Percentiles rank a stretch among this genome's conserved stretches.
These are phyloP conservation scores for Jatropha curcas DNA, from an alignment of 345 rosid genomes.

Conservation along the genomic window DNA sequence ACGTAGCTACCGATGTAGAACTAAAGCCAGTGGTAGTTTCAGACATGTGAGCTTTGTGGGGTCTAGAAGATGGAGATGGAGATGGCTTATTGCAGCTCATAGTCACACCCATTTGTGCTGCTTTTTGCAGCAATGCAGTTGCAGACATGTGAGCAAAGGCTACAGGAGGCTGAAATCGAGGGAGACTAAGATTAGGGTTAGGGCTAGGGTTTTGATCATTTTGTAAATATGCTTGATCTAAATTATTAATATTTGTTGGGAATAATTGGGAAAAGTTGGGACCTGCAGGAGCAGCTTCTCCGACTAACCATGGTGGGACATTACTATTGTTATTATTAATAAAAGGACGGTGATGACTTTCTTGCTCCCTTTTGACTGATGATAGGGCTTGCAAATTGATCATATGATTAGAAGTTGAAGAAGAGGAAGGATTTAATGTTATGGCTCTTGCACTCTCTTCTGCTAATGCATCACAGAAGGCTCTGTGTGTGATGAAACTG, in stretches of 20 bases:
- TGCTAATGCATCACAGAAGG: conserved; percentile 59
- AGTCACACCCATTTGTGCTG: conserved; percentile 49
- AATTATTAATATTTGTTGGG: conserved; percentile 22
- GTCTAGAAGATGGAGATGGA: conserved; percentile 17
- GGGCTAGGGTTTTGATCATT: conserved; percentile 37
- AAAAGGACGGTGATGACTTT: conserved; percentile 23
- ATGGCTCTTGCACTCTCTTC: conserved; percentile 46
- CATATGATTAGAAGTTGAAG: conserved; percentile 29
- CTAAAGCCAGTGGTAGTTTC: conserved; percentile 13
- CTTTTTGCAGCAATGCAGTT: conserved; percentile 47
- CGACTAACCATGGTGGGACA: conserved; percentile 35
- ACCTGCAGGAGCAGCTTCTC: too few species aligned
- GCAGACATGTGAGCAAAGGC: conserved; percentile 45
- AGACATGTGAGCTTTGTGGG: conserved; percentile 37
- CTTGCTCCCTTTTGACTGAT: conserved; percentile 44
- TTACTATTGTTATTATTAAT: background rate
- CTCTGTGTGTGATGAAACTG: conserved; percentile 69
- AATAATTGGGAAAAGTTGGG: too few species aligned
- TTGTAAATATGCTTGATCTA: conserved; percentile 18
- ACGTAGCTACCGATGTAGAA: conserved; percentile 14
- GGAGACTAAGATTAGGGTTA: conserved; percentile 17
- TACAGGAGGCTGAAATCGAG: conserved; percentile 20
- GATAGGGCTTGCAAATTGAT: conserved; percentile 21
- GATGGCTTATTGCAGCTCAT: conserved; percentile 25
- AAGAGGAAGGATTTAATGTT: conserved; percentile 27